Conservation (phyloP, 441 rosid genomes). For the Erysimum cheiri region DNA sequence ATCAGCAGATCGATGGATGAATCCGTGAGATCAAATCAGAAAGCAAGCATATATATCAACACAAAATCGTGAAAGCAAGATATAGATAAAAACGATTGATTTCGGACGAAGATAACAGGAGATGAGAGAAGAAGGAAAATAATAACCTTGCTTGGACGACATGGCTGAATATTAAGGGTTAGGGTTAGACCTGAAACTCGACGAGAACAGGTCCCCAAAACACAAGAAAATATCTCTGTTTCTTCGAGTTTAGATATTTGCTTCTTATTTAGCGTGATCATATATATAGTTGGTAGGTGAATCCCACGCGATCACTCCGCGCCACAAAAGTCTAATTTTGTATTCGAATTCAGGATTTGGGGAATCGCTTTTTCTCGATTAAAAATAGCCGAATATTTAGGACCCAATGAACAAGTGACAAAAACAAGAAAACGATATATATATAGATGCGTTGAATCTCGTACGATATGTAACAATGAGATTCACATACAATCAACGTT, state of each 20-base stretch:
- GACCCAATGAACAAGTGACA: neutral
- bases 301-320: slow-evolving; percentile 12
- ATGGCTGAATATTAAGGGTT: slow-evolving; percentile 48
- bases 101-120: neutral
- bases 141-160: slow-evolving; percentile 92
- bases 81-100: neutral
- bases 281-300: slow-evolving; percentile 10
- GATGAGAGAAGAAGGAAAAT: slow-evolving; percentile 1
- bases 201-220: slow-evolving; percentile 20
- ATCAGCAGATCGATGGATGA: neutral
- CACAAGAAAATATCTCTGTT: slow-evolving; percentile 4
- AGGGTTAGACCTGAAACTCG: slow-evolving; percentile 41
- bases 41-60: slow-evolving; percentile 1
- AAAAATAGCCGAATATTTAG: no score
- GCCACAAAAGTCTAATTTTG: slow-evolving; percentile 10
- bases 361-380: neutral
- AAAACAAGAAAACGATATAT: neutral
- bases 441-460: neutral
- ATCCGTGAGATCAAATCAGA: neutral
- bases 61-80: neutral
- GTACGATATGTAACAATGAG: neutral
- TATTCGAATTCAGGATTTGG: neutral
- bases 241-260: slow-evolving; percentile 30
- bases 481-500: slow-evolving; percentile 9
- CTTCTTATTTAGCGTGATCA: neutral